Evolutionary conservation across 139 green algal species (phyloP), one percentile per base, ranked within the genome.

Genomic region (Chlorella sp.): DNA sequence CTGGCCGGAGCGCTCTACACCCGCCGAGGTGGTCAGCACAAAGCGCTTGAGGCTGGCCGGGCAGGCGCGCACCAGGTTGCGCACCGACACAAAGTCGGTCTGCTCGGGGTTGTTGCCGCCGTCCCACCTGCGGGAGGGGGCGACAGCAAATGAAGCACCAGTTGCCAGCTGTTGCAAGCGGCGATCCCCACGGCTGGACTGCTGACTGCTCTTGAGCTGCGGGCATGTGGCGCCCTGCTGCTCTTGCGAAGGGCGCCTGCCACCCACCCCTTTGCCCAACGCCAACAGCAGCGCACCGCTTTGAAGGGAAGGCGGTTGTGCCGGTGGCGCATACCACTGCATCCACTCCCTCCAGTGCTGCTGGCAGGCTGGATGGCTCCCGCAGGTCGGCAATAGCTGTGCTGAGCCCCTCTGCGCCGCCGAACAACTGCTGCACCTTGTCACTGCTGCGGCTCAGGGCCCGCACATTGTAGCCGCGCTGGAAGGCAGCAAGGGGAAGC

Each of bases 251-350:
- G 6, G 7, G 44, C 44, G 44, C 44, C 44, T 51, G 57, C 57
- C 18, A 25, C 20, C 13, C 5, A 25, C 15, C 65, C 4, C 5
- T 25, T 21, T 36, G 4, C 5, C 17, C 15, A 72, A 3, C 9
- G 13, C 65, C 15, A 20, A 20, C 34, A n/a, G 21, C 64, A 9
- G 5, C 82, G 1, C 87, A 97, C 88, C 94, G 87, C 30, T 88
- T 83, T 23, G 93, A 96, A 32, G 95, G 96, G 87, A 98, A 98
- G 12, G 96, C 96, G 23, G 96, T 98, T 9, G 96, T 98, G 34
- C 96, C 96, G 15, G 94, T 96, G 63, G 82, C 88, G 84, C 93
- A 96, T 34, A 84, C 87, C 4, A 98, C 92, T 1, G 83, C 91
- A 76, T 91, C 85, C 17, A 97, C 92, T 0, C 92, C 94, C 3